A percentile compares a stretch with the other conserved stretches of the same genome.
Conservation (phyloP, 2,329 filamentous ascomycete species). For the Colletotrichum horii region DNA sequence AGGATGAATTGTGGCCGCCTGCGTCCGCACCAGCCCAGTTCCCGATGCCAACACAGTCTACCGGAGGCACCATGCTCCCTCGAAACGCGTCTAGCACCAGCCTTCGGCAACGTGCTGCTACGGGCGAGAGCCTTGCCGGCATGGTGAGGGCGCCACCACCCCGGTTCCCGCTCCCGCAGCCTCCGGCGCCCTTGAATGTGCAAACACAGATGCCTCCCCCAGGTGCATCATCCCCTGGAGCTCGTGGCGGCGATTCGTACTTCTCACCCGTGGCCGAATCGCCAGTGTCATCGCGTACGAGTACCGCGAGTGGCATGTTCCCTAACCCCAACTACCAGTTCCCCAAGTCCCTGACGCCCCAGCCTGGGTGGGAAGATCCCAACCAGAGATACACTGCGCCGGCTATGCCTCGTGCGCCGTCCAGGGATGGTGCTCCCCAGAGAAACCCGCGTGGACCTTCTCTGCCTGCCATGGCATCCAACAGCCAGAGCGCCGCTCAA, state of each 20-base stretch:
- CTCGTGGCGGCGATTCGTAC: constrained; percentile 78
- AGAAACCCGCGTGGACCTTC: constrained; percentile 79
- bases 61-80: constrained; percentile 48
- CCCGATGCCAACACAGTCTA: constrained; percentile 34
- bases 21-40: constrained; percentile 41
- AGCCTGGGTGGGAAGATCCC: constrained; percentile 72
- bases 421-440: constrained; percentile 74
- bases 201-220: constrained; percentile 57
- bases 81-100: constrained; percentile 78
- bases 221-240: constrained; percentile 62
- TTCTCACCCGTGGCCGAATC: constrained; percentile 89
- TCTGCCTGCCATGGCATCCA: constrained; percentile 71
- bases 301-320: constrained; percentile 78
- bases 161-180: constrained; percentile 71
- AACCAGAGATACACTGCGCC: constrained; percentile 88
- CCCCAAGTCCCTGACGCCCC: constrained; percentile 74
- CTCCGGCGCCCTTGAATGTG: constrained; percentile 67
- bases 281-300: constrained; percentile 76
- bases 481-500: constrained; percentile 59
- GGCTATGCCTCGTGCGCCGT: constrained; percentile 81
- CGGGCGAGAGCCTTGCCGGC: constrained; percentile 69
- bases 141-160: constrained; percentile 68
- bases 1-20: constrained; percentile 49
- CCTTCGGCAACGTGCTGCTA: constrained; percentile 77
- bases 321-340: constrained; percentile 64